A percentile compares a stretch with the other conserved stretches of the same genome.
phyloP scores from a whole-genome alignment of 306 rosid genomes.

The Sicyos edulis region DNA sequence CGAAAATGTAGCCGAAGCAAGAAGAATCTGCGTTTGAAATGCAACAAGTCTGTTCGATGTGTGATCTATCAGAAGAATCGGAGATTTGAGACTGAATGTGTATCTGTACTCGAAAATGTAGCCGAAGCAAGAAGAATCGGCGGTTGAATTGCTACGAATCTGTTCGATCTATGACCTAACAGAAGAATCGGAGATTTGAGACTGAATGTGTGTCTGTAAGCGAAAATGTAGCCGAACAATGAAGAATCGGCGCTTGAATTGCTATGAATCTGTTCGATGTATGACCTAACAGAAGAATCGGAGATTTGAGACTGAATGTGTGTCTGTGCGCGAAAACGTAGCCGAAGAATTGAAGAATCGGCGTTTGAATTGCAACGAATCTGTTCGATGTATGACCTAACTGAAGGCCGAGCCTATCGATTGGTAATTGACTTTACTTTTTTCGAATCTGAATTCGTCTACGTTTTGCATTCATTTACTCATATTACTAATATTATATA shows the following conservation, averaged over 20 bases:
- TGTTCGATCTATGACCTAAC: not conserved
- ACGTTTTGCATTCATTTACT: not conserved
- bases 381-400: not conserved
- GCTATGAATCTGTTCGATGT: not conserved
- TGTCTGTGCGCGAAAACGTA: not conserved
- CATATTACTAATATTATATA: not conserved
- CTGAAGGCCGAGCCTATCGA: not conserved
- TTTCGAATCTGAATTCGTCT: not conserved
- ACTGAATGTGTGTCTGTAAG: not conserved
- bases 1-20: conserved; percentile 1
- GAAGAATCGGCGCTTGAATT: conserved; percentile 18
- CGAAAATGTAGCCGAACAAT: conserved; percentile 3
- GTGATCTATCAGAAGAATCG: too few relatives aligned
- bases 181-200: not conserved
- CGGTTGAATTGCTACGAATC: conserved; percentile 8
- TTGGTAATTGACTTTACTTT: conserved; percentile 5
- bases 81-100: not conserved
- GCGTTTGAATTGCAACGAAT: conserved; percentile 8
- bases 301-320: not conserved
- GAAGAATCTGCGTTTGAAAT: conserved; percentile 17
- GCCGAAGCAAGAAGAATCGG: conserved; percentile 14
- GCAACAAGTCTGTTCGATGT: not conserved
- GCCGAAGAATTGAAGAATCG: conserved; percentile 14
- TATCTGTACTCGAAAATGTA: not conserved
- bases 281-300: too few relatives aligned